Conservation (phyloP, 208 protist genomes). For the Acanthamoeba triangularis region DNA sequence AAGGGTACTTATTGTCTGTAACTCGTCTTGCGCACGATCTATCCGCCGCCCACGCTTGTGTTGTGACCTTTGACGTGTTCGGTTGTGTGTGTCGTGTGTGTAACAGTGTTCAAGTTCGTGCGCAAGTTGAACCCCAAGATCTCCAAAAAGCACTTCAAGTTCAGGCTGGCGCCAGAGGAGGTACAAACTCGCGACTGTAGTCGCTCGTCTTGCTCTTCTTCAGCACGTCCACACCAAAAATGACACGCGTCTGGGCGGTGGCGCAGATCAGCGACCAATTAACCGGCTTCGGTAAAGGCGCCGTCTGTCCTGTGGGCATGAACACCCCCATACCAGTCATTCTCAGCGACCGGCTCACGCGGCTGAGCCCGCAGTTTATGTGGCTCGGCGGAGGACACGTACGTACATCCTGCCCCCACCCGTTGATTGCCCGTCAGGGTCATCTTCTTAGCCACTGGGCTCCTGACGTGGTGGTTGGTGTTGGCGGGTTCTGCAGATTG, state of each 20-base stretch:
- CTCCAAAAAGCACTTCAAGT: slow-evolving; percentile 79
- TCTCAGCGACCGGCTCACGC: slow-evolving; percentile 48
- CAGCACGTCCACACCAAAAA: not conserved
- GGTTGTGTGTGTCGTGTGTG: not conserved
- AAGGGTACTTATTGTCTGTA: not conserved
- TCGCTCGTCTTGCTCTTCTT: not conserved
- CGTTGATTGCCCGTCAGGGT: not conserved
- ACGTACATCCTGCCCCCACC: not conserved
- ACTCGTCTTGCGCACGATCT: not conserved
- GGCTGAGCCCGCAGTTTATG: slow-evolving; percentile 73
- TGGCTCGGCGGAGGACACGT: slow-evolving; percentile 80
- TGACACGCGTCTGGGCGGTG: not conserved
- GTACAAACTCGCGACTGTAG: not conserved
- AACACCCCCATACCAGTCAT: slow-evolving; percentile 70
- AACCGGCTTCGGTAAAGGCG: slow-evolving; percentile 74
- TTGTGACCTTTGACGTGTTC: not conserved
- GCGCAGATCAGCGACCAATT: slow-evolving; percentile 13
- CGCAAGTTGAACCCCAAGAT: slow-evolving; percentile 62
- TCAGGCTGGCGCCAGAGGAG: slow-evolving; percentile 59
- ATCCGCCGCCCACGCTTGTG: not conserved
- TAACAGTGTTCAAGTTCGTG: slow-evolving; percentile 66
- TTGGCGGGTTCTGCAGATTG: not conserved
- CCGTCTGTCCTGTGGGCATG: slow-evolving; percentile 68
- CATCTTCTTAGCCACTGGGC: not conserved
- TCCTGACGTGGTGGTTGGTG: not conserved